phyloP scores from a whole-genome alignment of 345 rosid species.

The Nasturtium officinale region DNA sequence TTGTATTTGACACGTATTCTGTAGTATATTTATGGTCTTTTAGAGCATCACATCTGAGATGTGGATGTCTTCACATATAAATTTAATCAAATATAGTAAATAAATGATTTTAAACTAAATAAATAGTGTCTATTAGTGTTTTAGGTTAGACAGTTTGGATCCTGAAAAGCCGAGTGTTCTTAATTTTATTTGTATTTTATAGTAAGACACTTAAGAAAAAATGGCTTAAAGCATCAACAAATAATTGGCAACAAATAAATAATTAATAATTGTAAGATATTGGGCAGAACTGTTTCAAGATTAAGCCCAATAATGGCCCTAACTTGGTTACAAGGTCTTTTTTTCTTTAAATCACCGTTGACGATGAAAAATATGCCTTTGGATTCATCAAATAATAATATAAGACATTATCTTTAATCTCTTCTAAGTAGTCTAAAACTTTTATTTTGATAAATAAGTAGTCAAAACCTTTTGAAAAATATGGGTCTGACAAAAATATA shows the following conservation, averaged over 20 bases:
- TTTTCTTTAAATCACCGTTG: not conserved
- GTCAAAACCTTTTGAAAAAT: not conserved
- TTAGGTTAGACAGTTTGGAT: no score
- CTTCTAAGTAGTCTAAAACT: not conserved
- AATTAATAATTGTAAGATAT: not conserved
- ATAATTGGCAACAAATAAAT: not conserved
- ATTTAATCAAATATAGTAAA: no score
- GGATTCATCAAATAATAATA: conserved; percentile 12
- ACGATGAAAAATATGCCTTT: conserved; percentile 5
- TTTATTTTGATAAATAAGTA: no score
- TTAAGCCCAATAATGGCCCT: conserved; percentile 39
- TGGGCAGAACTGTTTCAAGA: not conserved
- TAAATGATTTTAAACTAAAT: no score
- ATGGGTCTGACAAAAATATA: not conserved
- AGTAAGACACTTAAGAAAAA: no score
- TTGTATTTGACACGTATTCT: conserved; percentile 16
- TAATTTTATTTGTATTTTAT: no score
- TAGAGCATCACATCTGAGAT: no score
- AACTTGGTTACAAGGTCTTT: not conserved
- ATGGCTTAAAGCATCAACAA: no score
- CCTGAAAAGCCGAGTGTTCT: no score
- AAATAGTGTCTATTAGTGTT: no score
- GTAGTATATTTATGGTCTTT: conserved; percentile 8
- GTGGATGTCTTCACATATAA: no score
- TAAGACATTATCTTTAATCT: not conserved